Evolutionary conservation across 345 rosid species (phyloP).

Genomic region (Citrus sinensis): DNA sequence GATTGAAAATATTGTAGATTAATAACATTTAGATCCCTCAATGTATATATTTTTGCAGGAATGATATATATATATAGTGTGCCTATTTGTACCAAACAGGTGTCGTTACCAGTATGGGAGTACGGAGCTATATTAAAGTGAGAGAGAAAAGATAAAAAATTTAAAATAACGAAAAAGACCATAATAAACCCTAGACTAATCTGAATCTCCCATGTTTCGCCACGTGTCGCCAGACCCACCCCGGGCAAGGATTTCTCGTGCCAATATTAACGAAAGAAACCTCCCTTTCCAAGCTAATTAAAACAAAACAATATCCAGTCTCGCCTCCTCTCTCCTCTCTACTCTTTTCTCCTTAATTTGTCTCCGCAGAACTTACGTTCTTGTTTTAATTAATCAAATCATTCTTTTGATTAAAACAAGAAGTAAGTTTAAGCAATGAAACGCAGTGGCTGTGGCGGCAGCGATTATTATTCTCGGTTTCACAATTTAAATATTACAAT

Average conservation of each 20-base stretch:
- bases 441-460: background rate
- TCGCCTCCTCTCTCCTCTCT: background rate
- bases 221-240: slow-evolving; percentile 28
- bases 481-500: background rate
- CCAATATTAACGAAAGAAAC: slow-evolving; percentile 1
- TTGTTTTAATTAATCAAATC: no score
- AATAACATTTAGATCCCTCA: no score
- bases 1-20: no score
- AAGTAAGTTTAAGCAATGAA: background rate
- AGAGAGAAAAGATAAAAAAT: no score
- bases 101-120: no score
- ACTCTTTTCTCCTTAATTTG: background rate
- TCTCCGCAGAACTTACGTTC: no score
- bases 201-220: background rate
- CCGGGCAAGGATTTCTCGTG: slow-evolving; percentile 15
- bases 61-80: no score
- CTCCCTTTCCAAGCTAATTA: slow-evolving; percentile 7
- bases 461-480: background rate
- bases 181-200: slow-evolving; percentile 34
- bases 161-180: background rate
- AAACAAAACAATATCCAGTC: background rate
- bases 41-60: no score
- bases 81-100: background rate
- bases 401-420: background rate
- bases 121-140: no score